Evolutionary conservation across 345 rosid species (phyloP).

Genomic region (Geranium brycei): DNA sequence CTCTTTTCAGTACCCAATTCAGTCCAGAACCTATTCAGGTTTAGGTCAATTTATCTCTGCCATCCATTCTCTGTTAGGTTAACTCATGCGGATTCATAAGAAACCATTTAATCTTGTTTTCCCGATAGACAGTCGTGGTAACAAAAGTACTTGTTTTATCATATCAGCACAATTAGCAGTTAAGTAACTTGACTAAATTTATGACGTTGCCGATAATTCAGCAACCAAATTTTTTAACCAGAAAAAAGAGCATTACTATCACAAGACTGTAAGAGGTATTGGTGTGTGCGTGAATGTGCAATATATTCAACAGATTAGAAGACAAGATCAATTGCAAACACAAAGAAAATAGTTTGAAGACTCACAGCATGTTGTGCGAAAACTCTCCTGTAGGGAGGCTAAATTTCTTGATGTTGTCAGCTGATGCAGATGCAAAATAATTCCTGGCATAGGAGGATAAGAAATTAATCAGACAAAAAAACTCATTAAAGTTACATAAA

Average conservation of each 20-base stretch:
- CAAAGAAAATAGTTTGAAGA: constrained; percentile 10
- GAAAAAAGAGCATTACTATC: background rate
- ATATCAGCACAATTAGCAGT: too few relatives aligned
- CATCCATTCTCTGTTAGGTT: too few relatives aligned
- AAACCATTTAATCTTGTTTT: too few relatives aligned
- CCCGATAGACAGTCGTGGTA: too few relatives aligned
- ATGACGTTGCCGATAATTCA: too few relatives aligned
- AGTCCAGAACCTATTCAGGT: too few relatives aligned
- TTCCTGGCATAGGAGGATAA: constrained; percentile 32
- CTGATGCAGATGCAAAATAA: constrained; percentile 93
- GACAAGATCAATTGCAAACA: background rate
- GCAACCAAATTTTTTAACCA: too few relatives aligned
- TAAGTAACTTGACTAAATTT: too few relatives aligned
- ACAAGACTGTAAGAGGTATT: background rate
- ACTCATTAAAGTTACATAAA: background rate
- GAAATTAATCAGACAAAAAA: constrained; percentile 7
- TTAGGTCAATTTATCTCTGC: too few relatives aligned
- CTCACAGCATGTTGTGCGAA: constrained; percentile 96
- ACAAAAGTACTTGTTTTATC: too few relatives aligned
- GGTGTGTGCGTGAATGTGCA: background rate
- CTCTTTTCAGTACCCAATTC: too few relatives aligned
- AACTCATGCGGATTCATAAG: too few relatives aligned
- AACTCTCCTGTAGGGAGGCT: constrained; percentile 88
- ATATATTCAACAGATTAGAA: background rate
- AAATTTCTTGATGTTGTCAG: constrained; percentile 90